A percentile compares a stretch with the other conserved stretches of the same genome.
Conservation (phyloP, 192 early-diverging fungal species). For the Coemansia sp. region DNA sequence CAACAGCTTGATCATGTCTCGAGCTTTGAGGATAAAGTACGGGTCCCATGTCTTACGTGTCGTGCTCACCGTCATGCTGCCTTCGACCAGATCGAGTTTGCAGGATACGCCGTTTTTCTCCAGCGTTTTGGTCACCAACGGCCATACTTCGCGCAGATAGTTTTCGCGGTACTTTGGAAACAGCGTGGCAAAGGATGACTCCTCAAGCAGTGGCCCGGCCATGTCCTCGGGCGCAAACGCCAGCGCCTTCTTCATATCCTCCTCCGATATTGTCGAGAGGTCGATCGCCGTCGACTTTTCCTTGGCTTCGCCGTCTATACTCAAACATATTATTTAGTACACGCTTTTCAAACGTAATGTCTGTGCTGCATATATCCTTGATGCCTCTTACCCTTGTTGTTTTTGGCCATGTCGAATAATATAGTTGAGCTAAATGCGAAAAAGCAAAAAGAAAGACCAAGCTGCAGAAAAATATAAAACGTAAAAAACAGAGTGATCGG, state of each 20-base stretch:
- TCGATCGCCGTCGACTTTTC: conserved; percentile 38
- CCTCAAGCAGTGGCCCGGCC: conserved; percentile 77
- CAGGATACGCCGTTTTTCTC: conserved; percentile 86
- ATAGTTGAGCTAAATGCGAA: conserved; percentile 2
- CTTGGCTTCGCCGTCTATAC: conserved; percentile 9
- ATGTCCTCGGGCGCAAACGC: conserved; percentile 78
- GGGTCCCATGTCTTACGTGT: conserved; percentile 95
- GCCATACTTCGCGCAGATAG: conserved; percentile 91
- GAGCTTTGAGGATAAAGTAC: conserved; percentile 88
- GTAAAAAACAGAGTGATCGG: background rate
- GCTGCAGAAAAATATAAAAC: background rate
- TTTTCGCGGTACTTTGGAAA: conserved; percentile 98
- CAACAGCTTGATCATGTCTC: conserved; percentile 94
- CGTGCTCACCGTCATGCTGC: conserved; percentile 96
- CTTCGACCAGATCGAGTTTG: conserved; percentile 92
- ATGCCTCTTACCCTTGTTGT: conserved; percentile 10
- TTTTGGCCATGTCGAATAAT: conserved; percentile 2
- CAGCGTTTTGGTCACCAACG: conserved; percentile 76
- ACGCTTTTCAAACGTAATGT: background rate
- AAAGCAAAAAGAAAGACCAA: background rate
- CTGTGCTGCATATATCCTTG: background rate
- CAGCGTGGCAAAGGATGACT: conserved; percentile 94
- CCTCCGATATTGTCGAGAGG: conserved; percentile 34
- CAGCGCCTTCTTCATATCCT: conserved; percentile 78
- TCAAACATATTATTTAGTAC: background rate